Base-by-base conservation (phyloP, 2,329 filamentous ascomycete genomes). In the Exophiala spinifera region DNA sequence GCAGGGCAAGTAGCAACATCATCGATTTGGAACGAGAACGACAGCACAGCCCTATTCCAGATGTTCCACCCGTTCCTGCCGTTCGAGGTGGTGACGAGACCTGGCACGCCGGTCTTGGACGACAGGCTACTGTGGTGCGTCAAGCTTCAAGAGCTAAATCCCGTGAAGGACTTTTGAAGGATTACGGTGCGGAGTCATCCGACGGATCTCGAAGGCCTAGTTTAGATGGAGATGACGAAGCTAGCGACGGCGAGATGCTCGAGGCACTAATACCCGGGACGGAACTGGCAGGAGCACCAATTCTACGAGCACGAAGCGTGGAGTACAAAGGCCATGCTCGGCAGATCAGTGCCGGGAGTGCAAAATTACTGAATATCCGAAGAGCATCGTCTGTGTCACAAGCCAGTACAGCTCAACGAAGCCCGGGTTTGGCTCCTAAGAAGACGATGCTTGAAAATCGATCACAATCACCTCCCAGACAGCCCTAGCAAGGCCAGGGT, bases 331-430 rank as follows among this genome's bases (percentile, higher is more conserved):
- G 36, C 8, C 87, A 91, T 63, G 81, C 76, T 17, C 80, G 86
- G 50, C 86, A 86, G 60, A 84, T 91, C 65, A 91, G 87, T 65
- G 86, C 87, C 42, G 88, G 88, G 46, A 91, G 87, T 65, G 88
- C 88, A 10, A 87, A 83, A 70, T 71, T 92, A 48, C 73, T 94
- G 46, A 84, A 91, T 46, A 77, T 91, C 44, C 78, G 81, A 19
- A 76, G 79, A 44, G 21, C 42, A 21, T 68, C 69, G 42, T 86
- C 82, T 19, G 70, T 72, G 11, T 39, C 36, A 39, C 83, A 85
- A 59, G 72, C 70, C 39, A 77, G 73, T 66, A 31, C 49, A 14
- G 25, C 46, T 28, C 52, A 57, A 19, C 54, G 51, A 39, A 61
- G 51, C 39, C 46, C 54, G 15, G 49, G 48, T 39, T 20, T 57